Base-by-base conservation (phyloP, 1,284 basidiomycete genomes). In the Leccinum pseudoinsigne region DNA sequence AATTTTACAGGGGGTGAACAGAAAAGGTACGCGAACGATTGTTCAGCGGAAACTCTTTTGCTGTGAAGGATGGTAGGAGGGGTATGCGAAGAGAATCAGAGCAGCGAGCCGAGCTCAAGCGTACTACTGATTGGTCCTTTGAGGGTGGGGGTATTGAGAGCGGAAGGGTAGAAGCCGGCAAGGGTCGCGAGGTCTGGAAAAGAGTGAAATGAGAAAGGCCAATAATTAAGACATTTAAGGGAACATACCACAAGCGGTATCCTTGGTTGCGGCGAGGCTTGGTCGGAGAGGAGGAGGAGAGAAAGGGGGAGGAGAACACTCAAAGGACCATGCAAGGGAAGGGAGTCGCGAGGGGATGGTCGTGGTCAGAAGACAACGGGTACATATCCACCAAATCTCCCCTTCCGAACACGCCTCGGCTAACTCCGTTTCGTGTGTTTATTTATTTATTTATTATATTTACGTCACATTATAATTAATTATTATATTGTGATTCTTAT, bases 161-260 rank as follows among this genome's bases (percentile, higher is more conserved):
- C 80, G 84, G 83, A 75, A 71, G 72, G 77, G 77, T 76, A 84
- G 89, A 84, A 82, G 88, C 90, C 89, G 90, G 84, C 87, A 90
- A 93, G 93, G 93, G 93, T 94, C 93, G 93, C 93, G 93, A 95
- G 92, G 87, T 84, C 90, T 93, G 77, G 34, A 63, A 16, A 55
- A 51, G 9, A 28, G 55, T n/a, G 38, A 54, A 58, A 60, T 57
- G 57, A 59, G 47, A 38, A 11, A 11, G 26, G n/a, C 16, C 12
- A 28, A 28, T 28, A 7, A 18, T 38, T 38, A 38, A 38, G 31
- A 31, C 31, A 31, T 58, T 36, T 55, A 12, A 40, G 61, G 45
- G 53, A 60, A 67, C 68, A 42, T 62, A 89, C 88, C 77, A 84
- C 89, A 91, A 82, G 90, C 89, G 90, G 80, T 85, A 84, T 91